A percentile compares a stretch with the other conserved stretches of the same genome.
Evolutionary conservation across 306 rosid genomes (phyloP).

Genomic region (Pterocarpus santalinus): DNA sequence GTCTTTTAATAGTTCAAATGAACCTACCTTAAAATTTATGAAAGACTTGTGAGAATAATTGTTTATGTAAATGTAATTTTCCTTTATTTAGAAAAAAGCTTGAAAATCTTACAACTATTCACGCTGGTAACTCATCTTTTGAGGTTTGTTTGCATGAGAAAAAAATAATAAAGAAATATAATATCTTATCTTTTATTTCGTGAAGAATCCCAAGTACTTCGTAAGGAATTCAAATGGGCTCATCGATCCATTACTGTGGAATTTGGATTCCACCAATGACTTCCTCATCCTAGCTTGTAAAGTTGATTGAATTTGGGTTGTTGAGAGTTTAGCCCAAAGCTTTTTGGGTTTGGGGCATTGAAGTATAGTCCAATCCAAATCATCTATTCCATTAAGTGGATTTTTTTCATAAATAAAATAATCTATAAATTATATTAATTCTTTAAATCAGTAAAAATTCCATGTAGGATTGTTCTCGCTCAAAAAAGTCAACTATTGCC

Average conservation of each 20-base stretch:
- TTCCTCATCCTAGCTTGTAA: neutral
- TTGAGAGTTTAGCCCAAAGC: neutral
- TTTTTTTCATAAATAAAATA: too few relatives aligned
- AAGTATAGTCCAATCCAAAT: neutral
- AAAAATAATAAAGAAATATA: too few relatives aligned
- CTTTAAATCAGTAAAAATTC: too few relatives aligned
- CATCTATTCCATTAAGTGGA: too few relatives aligned
- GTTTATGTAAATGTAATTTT: neutral
- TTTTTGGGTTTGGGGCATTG: neutral
- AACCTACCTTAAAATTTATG: too few relatives aligned
- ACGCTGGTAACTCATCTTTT: neutral
- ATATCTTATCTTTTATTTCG: too few relatives aligned
- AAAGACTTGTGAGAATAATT: too few relatives aligned
- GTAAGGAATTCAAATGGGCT: neutral
- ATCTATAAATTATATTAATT: too few relatives aligned
- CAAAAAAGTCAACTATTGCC: too few relatives aligned
- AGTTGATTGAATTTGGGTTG: neutral
- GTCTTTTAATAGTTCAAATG: too few relatives aligned
- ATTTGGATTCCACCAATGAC: neutral
- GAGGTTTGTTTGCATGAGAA: neutral
- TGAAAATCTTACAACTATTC: neutral
- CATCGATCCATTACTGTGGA: neutral
- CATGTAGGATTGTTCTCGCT: too few relatives aligned
- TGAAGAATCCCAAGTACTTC: neutral
- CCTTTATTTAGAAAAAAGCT: neutral